Conservation (phyloP, 305 asterid genomes). For the Lippia alba region DNA sequence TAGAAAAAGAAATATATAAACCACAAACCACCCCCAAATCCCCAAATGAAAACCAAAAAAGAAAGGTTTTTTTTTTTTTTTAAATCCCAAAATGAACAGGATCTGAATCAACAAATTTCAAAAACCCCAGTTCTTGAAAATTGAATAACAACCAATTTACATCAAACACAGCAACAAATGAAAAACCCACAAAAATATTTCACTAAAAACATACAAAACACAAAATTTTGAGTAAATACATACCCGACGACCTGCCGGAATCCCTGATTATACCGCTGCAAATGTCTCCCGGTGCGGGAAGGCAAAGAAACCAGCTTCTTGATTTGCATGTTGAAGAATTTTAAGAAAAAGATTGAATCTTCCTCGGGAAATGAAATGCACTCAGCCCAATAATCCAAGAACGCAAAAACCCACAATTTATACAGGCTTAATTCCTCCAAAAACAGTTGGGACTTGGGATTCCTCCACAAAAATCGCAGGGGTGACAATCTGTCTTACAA, state of each 20-base stretch:
- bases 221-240: conserved; percentile 28
- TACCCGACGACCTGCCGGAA: conserved; percentile 97
- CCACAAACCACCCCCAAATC: neutral
- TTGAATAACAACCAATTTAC: neutral
- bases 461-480: conserved; percentile 36
- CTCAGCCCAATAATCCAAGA: neutral
- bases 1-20: neutral
- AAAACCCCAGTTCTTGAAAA: conserved; percentile 12
- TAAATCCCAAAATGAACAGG: conserved; percentile 3
- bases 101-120: neutral
- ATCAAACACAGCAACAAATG: neutral
- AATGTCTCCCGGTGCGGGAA: conserved; percentile 58
- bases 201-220: neutral
- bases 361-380: neutral
- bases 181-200: neutral
- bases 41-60: neutral
- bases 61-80: neutral
- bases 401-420: conserved; percentile 24
- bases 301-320: conserved; percentile 48
- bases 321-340: conserved; percentile 44
- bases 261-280: conserved; percentile 86
- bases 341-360: conserved; percentile 1
- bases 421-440: conserved; percentile 12
- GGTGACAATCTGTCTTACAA: conserved; percentile 26
- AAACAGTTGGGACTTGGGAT: conserved; percentile 34